Evolutionary conservation across 148 eudicot genomes (phyloP).

Genomic region (Pharnaceum exiguum): DNA sequence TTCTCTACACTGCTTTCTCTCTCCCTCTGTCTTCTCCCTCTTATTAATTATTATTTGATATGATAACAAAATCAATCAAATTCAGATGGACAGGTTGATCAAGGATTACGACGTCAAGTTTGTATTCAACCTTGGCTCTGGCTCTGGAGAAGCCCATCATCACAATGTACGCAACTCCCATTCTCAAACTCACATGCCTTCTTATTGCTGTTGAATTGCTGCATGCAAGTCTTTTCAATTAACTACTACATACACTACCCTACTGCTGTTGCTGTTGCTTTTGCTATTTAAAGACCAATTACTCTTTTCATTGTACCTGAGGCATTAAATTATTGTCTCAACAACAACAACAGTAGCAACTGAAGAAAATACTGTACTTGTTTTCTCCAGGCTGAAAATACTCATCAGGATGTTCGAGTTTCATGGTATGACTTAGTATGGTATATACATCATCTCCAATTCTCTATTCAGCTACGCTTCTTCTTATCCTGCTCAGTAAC

Average conservation of each 20-base stretch:
- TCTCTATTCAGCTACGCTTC: conserved; percentile 11
- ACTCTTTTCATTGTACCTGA: too few relatives aligned
- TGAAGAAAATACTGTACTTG: too few relatives aligned
- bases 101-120: conserved; percentile 35
- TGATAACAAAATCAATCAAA: background rate
- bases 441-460: background rate
- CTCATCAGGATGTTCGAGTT: conserved; percentile 5
- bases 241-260: too few relatives aligned
- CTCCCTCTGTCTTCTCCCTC: background rate
- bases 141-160: conserved; percentile 45
- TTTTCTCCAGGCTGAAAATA: too few relatives aligned
- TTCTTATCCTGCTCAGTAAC: conserved; percentile 10
- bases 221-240: too few relatives aligned
- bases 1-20: too few relatives aligned
- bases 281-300: too few relatives aligned
- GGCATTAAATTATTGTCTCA: too few relatives aligned
- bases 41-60: conserved; percentile 10
- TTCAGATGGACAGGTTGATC: conserved; percentile 43
- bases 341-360: too few relatives aligned
- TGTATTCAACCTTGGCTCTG: conserved; percentile 41
- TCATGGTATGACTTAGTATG: background rate
- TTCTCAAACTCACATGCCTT: background rate
- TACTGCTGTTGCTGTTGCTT: too few relatives aligned
- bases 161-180: conserved; percentile 37
- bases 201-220: conserved; percentile 34